These are phyloP conservation scores for Bodo saltans DNA, from an alignment of 78 protist species.

Conservation along the genomic window DNA sequence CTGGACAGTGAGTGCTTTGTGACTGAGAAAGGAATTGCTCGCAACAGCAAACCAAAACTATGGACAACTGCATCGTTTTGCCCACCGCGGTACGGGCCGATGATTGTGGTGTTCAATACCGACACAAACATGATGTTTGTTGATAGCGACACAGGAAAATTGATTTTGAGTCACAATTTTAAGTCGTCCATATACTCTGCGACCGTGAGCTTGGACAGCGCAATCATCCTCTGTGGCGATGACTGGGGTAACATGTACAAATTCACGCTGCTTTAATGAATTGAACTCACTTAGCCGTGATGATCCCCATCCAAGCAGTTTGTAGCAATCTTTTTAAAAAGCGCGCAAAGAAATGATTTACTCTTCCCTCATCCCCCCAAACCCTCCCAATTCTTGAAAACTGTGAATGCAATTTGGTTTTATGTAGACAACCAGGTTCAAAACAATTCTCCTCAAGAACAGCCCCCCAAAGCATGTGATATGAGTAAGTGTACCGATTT, in stretches of 20 bases:
- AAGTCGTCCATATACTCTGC: not conserved
- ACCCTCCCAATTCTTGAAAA: too few species aligned
- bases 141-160: not conserved
- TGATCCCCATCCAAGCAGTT: too few species aligned
- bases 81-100: not conserved
- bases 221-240: not conserved
- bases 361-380: too few species aligned
- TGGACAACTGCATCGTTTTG: not conserved
- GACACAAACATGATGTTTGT: not conserved
- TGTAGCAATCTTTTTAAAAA: too few species aligned
- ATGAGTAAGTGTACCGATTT: too few species aligned
- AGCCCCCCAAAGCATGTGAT: too few species aligned
- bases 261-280: too few species aligned
- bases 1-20: not conserved
- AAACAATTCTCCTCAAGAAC: too few species aligned
- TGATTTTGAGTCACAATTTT: not conserved
- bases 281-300: too few species aligned
- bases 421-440: too few species aligned
- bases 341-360: too few species aligned
- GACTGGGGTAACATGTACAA: not conserved
- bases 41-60: not conserved
- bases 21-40: not conserved
- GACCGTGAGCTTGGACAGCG: not conserved
- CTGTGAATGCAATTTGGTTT: too few species aligned
- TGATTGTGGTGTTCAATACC: not conserved